Evolutionary conservation across 2,329 filamentous ascomycete species (phyloP), one percentile per base, ranked within the genome.

Genomic region (Fusarium chlamydosporum): DNA sequence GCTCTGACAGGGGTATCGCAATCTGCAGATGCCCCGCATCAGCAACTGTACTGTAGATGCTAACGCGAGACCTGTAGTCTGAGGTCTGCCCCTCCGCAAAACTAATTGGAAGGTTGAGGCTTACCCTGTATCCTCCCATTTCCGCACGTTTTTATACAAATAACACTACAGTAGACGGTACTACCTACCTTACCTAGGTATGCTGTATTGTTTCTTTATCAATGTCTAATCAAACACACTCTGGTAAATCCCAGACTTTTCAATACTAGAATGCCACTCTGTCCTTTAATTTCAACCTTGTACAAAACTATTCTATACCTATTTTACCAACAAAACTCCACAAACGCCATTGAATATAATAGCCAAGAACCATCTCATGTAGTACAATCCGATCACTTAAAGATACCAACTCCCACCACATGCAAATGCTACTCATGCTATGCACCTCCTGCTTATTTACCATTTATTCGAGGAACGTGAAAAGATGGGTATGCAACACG

Each of bases 401-500:
- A 42, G 60, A 18, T 42, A 47, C 53, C 20, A 67, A 52, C 57
- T 53, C 60, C 55, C 46, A 42, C 47, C 45, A 20, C n/a, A 62
- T 58, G 63, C 54, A 40, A 61, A 64, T 59, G n/a, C 35, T 33
- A 45, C 35, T 11, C 29, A 46, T 34, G 31, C 20, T 43, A 67
- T 55, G 23, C 35, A 26, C 26, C 16, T 27, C 43, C 12, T 23
- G 23, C 23, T 23, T 46, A 18, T 38, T 38, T 42, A 9, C 20
- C 7, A 31, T 67, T 38, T 76, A 93, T 67, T 97, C 94, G 75
- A 97, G 85, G 81, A 97, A 98, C 3, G 94, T 97, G 78, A 99
- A 98, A 59, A 99, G 88, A 82, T 94, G 95, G 20, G 96, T 98
- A 79, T 99, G 96, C 70, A 99, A 86, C 75, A 98, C 93, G 78